These are phyloP conservation scores for Hirsutella rhossiliensis DNA, from an alignment of 2,329 filamentous ascomycete species.

Conservation along the genomic window DNA sequence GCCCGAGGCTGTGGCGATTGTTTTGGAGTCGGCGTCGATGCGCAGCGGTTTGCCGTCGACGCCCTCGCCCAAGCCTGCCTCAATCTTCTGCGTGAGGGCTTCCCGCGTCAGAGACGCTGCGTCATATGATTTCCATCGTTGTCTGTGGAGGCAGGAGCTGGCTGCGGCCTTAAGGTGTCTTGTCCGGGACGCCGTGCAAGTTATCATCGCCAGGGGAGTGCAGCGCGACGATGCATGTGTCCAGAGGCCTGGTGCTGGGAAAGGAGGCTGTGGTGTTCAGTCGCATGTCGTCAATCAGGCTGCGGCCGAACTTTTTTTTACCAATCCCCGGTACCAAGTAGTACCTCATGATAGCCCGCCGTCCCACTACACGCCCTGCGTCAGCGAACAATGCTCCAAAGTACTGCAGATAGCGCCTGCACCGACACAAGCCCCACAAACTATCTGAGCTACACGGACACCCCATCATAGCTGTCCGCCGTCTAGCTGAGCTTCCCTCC, in stretches of 20 bases:
- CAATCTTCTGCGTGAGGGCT: slow-evolving; percentile 17
- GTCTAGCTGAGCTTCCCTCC: neutral
- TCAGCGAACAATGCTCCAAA: too few species aligned
- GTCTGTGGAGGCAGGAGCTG: slow-evolving; percentile 3
- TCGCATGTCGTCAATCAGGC: too few species aligned
- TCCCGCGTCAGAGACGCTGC: slow-evolving; percentile 15
- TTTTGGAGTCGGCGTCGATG: slow-evolving; percentile 28
- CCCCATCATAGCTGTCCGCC: neutral
- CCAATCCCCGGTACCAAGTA: too few species aligned
- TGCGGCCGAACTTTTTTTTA: too few species aligned
- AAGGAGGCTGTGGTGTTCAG: too few species aligned
- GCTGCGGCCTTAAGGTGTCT: slow-evolving; percentile 3
- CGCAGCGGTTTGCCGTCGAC: slow-evolving; percentile 15
- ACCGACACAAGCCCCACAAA: too few species aligned
- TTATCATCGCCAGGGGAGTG: slow-evolving; percentile 13
- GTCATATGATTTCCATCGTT: slow-evolving; percentile 21
- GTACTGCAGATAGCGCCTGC: too few species aligned
- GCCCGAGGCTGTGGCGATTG: slow-evolving; percentile 31
- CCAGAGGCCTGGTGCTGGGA: neutral
- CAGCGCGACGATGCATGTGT: slow-evolving; percentile 8
- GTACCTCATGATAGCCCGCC: too few species aligned
- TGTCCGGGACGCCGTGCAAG: slow-evolving; percentile 10
- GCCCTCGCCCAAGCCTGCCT: slow-evolving; percentile 18
- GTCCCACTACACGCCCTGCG: too few species aligned
- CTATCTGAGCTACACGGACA: too few species aligned